Conservation (phyloP, 73 alveolate species). For the Breviolum minutum region DNA sequence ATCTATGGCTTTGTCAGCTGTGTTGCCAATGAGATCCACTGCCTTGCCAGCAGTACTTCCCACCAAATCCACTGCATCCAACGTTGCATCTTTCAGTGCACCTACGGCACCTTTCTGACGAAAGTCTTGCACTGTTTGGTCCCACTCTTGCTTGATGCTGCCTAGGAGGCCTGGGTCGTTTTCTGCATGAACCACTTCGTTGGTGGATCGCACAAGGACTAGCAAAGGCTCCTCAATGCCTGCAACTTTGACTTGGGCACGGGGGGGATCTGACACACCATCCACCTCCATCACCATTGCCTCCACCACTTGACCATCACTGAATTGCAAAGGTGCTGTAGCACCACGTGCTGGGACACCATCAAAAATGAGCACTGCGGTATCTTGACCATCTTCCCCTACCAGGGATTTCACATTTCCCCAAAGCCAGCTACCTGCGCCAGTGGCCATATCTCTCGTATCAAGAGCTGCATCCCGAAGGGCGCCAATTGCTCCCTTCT, state of each 20-base stretch:
- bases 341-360: slow-evolving; percentile 81
- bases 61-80: slow-evolving; percentile 87
- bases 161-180: slow-evolving; percentile 67
- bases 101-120: slow-evolving; percentile 92
- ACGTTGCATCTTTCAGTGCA: slow-evolving; percentile 72
- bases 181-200: slow-evolving; percentile 7
- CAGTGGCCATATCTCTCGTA: slow-evolving; percentile 90
- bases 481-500: slow-evolving; percentile 95
- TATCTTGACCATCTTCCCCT: slow-evolving; percentile 56
- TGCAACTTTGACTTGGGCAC: slow-evolving; percentile 79
- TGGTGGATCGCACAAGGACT: slow-evolving; percentile 52
- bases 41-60: slow-evolving; percentile 93
- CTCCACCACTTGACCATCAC: slow-evolving; percentile 81
- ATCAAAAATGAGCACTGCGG: slow-evolving; percentile 72
- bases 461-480: slow-evolving; percentile 93
- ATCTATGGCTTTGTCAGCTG: slow-evolving; percentile 80
- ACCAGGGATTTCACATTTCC: slow-evolving; percentile 86
- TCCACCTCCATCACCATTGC: slow-evolving; percentile 89
- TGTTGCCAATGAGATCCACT: slow-evolving; percentile 89
- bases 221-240: slow-evolving; percentile 79
- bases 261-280: slow-evolving; percentile 70
- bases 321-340: slow-evolving; percentile 74
- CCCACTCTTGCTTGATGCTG: slow-evolving; percentile 68
- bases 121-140: slow-evolving; percentile 85
- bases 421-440: slow-evolving; percentile 61